A percentile compares a stretch with the other conserved stretches of the same genome.
Conservation (phyloP, 169 alveolate species). For the Plasmodium inui region DNA sequence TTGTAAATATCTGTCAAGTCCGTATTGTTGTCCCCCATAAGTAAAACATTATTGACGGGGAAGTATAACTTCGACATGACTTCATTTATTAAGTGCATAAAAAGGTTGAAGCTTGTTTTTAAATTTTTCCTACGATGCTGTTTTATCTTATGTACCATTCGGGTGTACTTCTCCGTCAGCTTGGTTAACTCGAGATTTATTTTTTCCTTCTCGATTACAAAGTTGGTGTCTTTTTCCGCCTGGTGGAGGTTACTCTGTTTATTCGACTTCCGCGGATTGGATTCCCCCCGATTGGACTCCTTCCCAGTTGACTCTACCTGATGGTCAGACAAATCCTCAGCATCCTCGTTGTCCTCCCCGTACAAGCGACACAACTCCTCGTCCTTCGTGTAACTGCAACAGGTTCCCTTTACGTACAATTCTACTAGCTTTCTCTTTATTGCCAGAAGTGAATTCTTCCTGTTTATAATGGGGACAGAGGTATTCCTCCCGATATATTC, state of each 20-base stretch:
- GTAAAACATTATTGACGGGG: constrained; percentile 48
- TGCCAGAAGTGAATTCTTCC: not conserved
- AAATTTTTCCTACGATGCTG: constrained; percentile 40
- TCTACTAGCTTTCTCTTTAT: constrained; percentile 38
- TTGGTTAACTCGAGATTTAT: constrained; percentile 18
- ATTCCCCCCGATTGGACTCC: not conserved
- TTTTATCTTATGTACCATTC: constrained; percentile 19
- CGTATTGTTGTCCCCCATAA: not conserved
- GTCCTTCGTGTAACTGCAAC: constrained; percentile 54
- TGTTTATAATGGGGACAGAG: constrained; percentile 25
- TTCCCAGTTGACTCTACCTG: no score
- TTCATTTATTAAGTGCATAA: constrained; percentile 66
- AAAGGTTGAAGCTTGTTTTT: constrained; percentile 40
- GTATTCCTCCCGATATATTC: constrained; percentile 30
- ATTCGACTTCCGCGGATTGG: not conserved
- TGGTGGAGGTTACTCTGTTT: not conserved
- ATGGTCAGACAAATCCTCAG: not conserved
- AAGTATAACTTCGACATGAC: constrained; percentile 51
- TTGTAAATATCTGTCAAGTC: constrained; percentile 47
- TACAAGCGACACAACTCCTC: constrained; percentile 1
- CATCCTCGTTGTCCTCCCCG: not conserved
- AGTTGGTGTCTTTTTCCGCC: constrained; percentile 13
- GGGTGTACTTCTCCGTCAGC: constrained; percentile 14
- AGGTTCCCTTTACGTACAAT: constrained; percentile 44
- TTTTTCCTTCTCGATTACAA: constrained; percentile 51